Conservation (phyloP, 2,329 filamentous ascomycete genomes). For the Rhytidhysteron rufulum region DNA sequence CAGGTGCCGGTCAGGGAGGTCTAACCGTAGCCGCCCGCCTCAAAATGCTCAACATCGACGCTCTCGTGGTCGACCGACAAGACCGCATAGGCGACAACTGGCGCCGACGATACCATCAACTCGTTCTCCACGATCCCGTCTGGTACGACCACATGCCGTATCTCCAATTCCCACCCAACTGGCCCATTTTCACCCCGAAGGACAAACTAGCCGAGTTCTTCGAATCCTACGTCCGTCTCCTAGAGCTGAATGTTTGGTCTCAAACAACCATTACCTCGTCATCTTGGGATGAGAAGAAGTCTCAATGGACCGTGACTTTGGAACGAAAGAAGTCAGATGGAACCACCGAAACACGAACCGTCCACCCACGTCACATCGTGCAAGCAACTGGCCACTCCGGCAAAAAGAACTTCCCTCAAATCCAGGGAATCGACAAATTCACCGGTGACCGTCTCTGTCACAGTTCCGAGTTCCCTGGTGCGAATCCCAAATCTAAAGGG, state of each 20-base stretch:
- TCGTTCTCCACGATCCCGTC: slow-evolving; percentile 26
- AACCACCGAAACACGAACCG: slow-evolving; percentile 16
- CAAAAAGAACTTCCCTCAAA: too few species aligned
- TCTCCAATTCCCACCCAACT: slow-evolving; percentile 12
- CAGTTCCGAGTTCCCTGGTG: slow-evolving; percentile 27
- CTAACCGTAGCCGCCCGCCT: slow-evolving; percentile 35
- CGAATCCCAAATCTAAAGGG: slow-evolving; percentile 34
- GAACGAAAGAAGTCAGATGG: slow-evolving; percentile 20
- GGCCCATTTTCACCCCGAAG: slow-evolving; percentile 17
- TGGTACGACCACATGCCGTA: slow-evolving; percentile 25
- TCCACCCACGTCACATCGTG: slow-evolving; percentile 26
- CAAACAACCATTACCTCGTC: slow-evolving; percentile 35
- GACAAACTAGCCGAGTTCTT: slow-evolving; percentile 37
- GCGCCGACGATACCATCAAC: slow-evolving; percentile 37
- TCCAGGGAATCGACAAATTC: slow-evolving; percentile 31
- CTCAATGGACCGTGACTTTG: slow-evolving; percentile 37
- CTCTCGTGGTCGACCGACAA: slow-evolving; percentile 38
- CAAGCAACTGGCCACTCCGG: slow-evolving; percentile 29
- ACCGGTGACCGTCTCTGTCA: too few species aligned
- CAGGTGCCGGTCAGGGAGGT: slow-evolving; percentile 40
- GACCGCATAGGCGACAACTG: slow-evolving; percentile 37
- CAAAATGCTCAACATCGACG: slow-evolving; percentile 32
- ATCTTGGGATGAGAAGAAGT: slow-evolving; percentile 33
- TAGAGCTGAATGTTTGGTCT: slow-evolving; percentile 39
- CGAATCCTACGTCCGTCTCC: slow-evolving; percentile 33